Evolutionary conservation across 2,329 filamentous ascomycete species (phyloP).

Genomic region (Aspergillus niger): DNA sequence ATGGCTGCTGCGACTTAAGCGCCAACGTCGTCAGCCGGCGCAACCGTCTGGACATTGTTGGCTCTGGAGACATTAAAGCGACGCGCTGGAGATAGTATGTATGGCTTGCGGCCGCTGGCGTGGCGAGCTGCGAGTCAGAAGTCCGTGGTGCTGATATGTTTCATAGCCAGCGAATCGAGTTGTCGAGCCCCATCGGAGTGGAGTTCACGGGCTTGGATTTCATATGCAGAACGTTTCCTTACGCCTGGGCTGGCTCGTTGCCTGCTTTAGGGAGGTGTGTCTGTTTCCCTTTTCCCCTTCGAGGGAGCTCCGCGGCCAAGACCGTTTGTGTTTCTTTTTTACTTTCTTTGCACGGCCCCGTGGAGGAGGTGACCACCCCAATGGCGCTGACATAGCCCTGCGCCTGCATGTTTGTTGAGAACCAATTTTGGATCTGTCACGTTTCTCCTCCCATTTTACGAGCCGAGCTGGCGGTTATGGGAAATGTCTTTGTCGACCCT

Average conservation of each 20-base stretch:
- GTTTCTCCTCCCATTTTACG: background rate
- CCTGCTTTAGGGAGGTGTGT: slow-evolving; percentile 6
- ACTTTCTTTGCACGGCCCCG: slow-evolving; percentile 12
- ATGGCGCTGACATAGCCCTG: slow-evolving; percentile 12
- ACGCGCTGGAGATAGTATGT: slow-evolving; percentile 7
- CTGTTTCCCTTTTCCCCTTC: background rate
- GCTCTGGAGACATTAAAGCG: slow-evolving; percentile 1
- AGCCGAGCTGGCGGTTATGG: background rate
- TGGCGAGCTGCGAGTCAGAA: slow-evolving; percentile 25
- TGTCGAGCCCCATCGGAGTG: slow-evolving; percentile 15
- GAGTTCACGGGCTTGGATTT: slow-evolving; percentile 20
- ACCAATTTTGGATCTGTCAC: slow-evolving; percentile 23
- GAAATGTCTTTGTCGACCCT: slow-evolving; percentile 1
- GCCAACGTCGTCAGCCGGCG: slow-evolving; percentile 9
- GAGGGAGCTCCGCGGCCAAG: slow-evolving; percentile 1
- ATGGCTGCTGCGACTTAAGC: slow-evolving; percentile 10
- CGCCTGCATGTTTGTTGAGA: slow-evolving; percentile 19
- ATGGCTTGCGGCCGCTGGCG: slow-evolving; percentile 25
- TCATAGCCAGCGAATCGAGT: slow-evolving; percentile 17
- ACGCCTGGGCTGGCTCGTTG: slow-evolving; percentile 8
- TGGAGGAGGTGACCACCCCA: slow-evolving; percentile 10
- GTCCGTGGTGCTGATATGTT: slow-evolving; percentile 13
- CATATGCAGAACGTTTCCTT: slow-evolving; percentile 22
- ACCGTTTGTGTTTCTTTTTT: slow-evolving; percentile 13
- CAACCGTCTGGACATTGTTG: slow-evolving; percentile 1